A percentile compares a stretch with the other conserved stretches of the same genome.
Conservation (phyloP, 2,329 filamentous ascomycete genomes). For the Volutella citrinella region DNA sequence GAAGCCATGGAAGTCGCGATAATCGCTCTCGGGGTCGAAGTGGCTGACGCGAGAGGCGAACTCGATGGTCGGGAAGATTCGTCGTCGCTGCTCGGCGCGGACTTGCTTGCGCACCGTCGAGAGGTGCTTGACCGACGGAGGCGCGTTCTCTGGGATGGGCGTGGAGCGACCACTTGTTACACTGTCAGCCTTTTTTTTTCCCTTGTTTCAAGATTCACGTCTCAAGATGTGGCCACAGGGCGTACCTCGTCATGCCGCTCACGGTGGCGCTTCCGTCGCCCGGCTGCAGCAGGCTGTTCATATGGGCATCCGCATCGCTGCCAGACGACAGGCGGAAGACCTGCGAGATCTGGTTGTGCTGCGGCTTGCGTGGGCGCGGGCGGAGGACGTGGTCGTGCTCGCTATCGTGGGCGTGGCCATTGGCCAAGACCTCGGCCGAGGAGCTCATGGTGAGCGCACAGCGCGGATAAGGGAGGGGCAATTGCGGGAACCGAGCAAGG, state of each 20-base stretch:
- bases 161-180: constrained; percentile 74
- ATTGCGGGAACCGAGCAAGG: too few relatives aligned
- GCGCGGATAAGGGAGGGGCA: too few relatives aligned
- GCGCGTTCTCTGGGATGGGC: constrained; percentile 82
- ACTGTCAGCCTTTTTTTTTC: too few relatives aligned
- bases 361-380: constrained; percentile 48
- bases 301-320: constrained; percentile 31
- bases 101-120: constrained; percentile 81
- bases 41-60: constrained; percentile 90
- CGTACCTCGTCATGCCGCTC: constrained; percentile 48
- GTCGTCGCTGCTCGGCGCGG: constrained; percentile 74
- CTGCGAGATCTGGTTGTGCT: constrained; percentile 45
- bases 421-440: constrained; percentile 25
- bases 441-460: constrained; percentile 22
- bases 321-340: constrained; percentile 36
- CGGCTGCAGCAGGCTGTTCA: too few relatives aligned
- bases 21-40: constrained; percentile 89
- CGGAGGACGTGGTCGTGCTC: constrained; percentile 43
- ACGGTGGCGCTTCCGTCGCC: constrained; percentile 29
- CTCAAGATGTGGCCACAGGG: too few relatives aligned
- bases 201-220: too few relatives aligned
- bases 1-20: constrained; percentile 94
- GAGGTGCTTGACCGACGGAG: constrained; percentile 84
- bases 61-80: constrained; percentile 90
- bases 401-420: constrained; percentile 27